Percentiles rank a stretch among this genome's conserved stretches.
Evolutionary conservation across 768 basidiomycete species (phyloP).

Genomic region (Termitomyces sp.): DNA sequence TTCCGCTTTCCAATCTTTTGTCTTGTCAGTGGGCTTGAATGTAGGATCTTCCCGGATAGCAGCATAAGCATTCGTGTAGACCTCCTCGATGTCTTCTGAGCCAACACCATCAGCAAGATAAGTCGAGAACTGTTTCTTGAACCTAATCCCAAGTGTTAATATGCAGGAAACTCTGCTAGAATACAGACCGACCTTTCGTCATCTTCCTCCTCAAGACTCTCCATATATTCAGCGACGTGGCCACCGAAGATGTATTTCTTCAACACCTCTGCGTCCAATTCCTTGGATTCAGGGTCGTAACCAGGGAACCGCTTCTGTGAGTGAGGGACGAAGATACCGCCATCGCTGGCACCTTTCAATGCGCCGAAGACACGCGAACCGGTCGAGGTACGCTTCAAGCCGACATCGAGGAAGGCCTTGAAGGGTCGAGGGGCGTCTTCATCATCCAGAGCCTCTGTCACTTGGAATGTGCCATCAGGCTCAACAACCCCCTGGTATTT

Average conservation of each 20-base stretch:
- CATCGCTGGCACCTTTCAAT: slow-evolving; percentile 97
- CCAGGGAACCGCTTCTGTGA: slow-evolving; percentile 98
- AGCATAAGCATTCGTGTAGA: slow-evolving; percentile 88
- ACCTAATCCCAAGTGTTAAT: slow-evolving; percentile 36
- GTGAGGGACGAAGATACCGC: slow-evolving; percentile 97
- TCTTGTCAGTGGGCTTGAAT: slow-evolving; percentile 87
- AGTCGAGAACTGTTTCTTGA: slow-evolving; percentile 95
- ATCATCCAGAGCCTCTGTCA: slow-evolving; percentile 84
- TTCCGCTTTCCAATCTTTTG: slow-evolving; percentile 90
- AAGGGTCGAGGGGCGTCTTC: slow-evolving; percentile 98
- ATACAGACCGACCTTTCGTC: slow-evolving; percentile 71
- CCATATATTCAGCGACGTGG: slow-evolving; percentile 99
- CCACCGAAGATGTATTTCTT: slow-evolving; percentile 98
- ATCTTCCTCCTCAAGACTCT: slow-evolving; percentile 98
- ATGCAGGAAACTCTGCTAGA: background rate
- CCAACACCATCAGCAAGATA: slow-evolving; percentile 96
- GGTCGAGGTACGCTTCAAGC: slow-evolving; percentile 95
- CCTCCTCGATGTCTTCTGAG: slow-evolving; percentile 96
- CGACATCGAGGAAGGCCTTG: slow-evolving; percentile 98
- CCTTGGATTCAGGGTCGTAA: slow-evolving; percentile 88
- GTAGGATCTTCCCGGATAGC: slow-evolving; percentile 93
- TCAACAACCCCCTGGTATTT: slow-evolving; percentile 95
- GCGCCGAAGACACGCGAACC: slow-evolving; percentile 98
- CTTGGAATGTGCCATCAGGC: slow-evolving; percentile 77
- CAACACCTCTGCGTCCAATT: slow-evolving; percentile 88